A percentile compares a stretch with the other conserved stretches of the same genome.
These are phyloP conservation scores for Amphirosellinia nigrospora DNA, from an alignment of 495 filamentous ascomycete genomes.

Conservation along the genomic window DNA sequence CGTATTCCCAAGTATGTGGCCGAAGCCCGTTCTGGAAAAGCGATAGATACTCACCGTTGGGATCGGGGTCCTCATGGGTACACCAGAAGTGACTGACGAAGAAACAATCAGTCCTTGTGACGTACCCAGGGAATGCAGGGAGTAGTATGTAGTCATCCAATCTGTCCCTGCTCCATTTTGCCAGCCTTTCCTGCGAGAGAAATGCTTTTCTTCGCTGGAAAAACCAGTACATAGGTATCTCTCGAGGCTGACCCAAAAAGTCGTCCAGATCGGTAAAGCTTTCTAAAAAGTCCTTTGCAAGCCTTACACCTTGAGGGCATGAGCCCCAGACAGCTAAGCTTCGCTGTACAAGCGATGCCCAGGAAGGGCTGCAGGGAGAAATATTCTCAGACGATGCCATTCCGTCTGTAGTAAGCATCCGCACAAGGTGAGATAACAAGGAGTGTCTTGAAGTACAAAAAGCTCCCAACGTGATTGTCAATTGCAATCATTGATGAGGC, in stretches of 20 bases:
- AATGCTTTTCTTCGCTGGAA: constrained; percentile 9
- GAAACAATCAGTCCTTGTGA: neutral
- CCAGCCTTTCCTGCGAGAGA: neutral
- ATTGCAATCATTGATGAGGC: too few relatives aligned
- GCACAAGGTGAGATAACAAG: too few relatives aligned
- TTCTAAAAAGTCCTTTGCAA: too few relatives aligned
- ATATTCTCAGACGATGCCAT: too few relatives aligned
- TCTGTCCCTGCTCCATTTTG: constrained; percentile 8
- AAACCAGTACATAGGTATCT: neutral
- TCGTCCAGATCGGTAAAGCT: neutral
- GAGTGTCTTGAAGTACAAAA: too few relatives aligned
- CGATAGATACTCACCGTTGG: neutral
- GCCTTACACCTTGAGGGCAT: too few relatives aligned
- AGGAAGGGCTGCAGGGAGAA: too few relatives aligned
- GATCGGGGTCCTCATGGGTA: neutral
- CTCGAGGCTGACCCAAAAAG: neutral
- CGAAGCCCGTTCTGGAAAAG: neutral
- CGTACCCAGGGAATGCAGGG: neutral
- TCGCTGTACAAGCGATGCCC: too few relatives aligned
- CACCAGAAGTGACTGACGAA: constrained; percentile 10
- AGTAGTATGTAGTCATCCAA: constrained; percentile 7
- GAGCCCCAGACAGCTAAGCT: too few relatives aligned
- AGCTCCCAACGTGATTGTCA: too few relatives aligned
- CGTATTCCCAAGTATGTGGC: neutral
- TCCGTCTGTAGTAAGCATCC: too few relatives aligned